Conservation (phyloP, 2,329 filamentous ascomycete genomes). For the Aspergillus hiratsukae region DNA sequence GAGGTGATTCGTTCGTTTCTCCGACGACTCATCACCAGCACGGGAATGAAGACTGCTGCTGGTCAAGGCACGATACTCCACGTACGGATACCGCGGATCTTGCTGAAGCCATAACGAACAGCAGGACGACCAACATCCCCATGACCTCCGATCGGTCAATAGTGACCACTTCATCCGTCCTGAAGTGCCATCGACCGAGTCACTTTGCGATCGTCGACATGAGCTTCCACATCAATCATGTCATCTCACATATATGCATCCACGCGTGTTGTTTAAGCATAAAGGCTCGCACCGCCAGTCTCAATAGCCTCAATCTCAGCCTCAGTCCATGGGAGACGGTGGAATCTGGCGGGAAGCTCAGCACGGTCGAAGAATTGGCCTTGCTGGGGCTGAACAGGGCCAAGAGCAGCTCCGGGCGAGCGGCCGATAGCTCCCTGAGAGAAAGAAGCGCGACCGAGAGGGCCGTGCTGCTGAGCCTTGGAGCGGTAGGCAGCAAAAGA, state of each 20-base stretch:
- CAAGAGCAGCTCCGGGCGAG: constrained; percentile 64
- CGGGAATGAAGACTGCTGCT: neutral
- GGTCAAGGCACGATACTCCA: neutral
- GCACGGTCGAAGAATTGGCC: constrained; percentile 85
- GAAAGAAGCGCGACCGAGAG: constrained; percentile 43
- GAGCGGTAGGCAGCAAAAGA: constrained; percentile 60
- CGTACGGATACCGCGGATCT: neutral
- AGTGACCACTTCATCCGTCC: neutral
- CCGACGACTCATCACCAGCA: constrained; percentile 5
- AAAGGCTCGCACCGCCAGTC: constrained; percentile 76
- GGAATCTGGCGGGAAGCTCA: constrained; percentile 82
- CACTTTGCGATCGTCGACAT: neutral
- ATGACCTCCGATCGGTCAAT: neutral
- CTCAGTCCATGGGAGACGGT: constrained; percentile 65
- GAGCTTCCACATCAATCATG: constrained; percentile 10
- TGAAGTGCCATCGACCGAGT: neutral
- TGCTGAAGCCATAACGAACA: neutral
- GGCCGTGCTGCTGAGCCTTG: constrained; percentile 62
- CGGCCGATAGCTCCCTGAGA: constrained; percentile 51
- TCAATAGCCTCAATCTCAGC: constrained; percentile 95
- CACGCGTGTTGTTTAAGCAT: constrained; percentile 38
- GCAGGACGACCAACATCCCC: neutral
- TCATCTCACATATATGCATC: constrained; percentile 11
- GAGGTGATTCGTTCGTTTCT: neutral
- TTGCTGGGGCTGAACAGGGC: constrained; percentile 63